Base-by-base conservation (phyloP, 257 asterid species). In the Asclepias syriaca region DNA sequence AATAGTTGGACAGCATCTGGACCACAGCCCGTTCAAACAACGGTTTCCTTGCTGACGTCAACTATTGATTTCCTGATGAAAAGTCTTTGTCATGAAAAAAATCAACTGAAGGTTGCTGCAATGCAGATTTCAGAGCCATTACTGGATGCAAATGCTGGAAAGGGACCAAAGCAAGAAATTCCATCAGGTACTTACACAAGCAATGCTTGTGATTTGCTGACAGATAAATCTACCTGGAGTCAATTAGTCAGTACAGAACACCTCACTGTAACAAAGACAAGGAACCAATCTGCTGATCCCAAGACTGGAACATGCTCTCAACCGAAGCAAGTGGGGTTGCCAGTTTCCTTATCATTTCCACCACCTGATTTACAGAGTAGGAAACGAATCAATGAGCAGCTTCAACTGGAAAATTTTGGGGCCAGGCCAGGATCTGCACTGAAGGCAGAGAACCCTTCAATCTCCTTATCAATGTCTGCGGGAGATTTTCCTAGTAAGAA, bases 1-100 rank as follows among this genome's bases (percentile, higher is more conserved):
- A 34, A 51, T 61, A 75, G 67, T 70, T 67, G 72, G 45, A 57
- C 43, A 45, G 49, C 43, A 34, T 61, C 70, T 59, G 73, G 53
- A 21, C 7, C 19, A 19, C 46, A 55, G 40, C 66, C 59, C 51
- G 18, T 57, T 45, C 19, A 43, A 55, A 18, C 21, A 48, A 60
- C 56, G 4, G 12, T 43, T 37, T 65, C 53, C 49, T 15, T 14
- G 11, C 43, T 45, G 73, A 34, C 45, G 14, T 49, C 59, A 45
- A 43, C 75, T 45, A 21, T 14, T 56, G 76, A 43, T 76, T 7
- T 59, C 32, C 37, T 53, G 61, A 27, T 19, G 27, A 59, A 58
- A 14, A 53, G 45, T 24, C 40, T 27, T 50, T n/a, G 16, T 32
- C 32, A 43, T 65, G 39, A 60, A 48, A 27, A 22, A 40, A 58